These are phyloP conservation scores for Botryobasidium botryosum DNA, from an alignment of 768 basidiomycete genomes.

Conservation along the genomic window DNA sequence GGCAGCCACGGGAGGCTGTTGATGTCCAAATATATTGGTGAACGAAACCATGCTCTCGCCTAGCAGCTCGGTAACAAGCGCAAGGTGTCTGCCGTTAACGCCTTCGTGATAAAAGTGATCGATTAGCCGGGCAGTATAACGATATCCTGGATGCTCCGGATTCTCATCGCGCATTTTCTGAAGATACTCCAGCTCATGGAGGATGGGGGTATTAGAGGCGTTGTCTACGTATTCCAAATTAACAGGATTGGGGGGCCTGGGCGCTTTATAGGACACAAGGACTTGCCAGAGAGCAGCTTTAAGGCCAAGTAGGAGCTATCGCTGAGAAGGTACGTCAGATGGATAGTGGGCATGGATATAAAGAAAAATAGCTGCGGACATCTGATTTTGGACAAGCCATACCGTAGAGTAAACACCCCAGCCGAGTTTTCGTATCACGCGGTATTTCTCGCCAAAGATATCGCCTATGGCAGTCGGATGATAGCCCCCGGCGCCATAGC, in stretches of 20 bases:
- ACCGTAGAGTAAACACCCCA: conserved; percentile 1
- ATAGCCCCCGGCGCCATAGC: too few relatives aligned
- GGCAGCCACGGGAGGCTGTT: background rate
- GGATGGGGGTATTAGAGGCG: too few relatives aligned
- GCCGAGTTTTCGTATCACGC: background rate
- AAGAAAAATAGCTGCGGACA: conserved; percentile 1
- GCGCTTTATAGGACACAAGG: background rate
- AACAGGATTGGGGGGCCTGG: too few relatives aligned
- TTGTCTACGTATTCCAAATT: too few relatives aligned
- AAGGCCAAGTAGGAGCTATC: background rate
- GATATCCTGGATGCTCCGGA: background rate
- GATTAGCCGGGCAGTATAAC: background rate
- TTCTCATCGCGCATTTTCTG: background rate
- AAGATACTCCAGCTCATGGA: too few relatives aligned
- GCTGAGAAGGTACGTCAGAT: background rate
- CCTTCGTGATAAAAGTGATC: background rate
- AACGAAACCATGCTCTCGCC: background rate
- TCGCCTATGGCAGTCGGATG: background rate
- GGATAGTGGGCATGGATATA: too few relatives aligned
- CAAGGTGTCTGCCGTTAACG: background rate
- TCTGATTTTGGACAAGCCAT: background rate
- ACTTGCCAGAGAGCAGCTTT: background rate
- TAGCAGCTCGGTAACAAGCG: conserved; percentile 1
- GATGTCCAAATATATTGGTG: background rate
- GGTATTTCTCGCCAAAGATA: conserved; percentile 1